phyloP scores from a whole-genome alignment of 148 eudicot genomes.

The Rhododendron vialii region DNA sequence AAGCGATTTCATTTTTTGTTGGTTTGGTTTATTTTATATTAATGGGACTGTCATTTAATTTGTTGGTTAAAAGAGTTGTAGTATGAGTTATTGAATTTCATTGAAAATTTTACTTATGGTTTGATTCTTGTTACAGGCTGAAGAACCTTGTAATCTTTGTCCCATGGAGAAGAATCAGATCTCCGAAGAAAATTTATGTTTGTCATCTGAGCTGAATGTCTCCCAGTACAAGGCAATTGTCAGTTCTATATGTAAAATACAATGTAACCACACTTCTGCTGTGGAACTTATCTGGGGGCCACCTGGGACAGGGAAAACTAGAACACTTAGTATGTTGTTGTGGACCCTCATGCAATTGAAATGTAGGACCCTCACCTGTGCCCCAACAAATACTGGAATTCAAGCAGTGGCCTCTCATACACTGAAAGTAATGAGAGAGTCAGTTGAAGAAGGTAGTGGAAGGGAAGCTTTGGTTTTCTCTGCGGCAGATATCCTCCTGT shows the following conservation, averaged over 20 bases:
- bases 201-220: conserved; percentile 18
- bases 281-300: conserved; percentile 60
- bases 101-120: neutral
- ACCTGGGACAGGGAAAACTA: conserved; percentile 47
- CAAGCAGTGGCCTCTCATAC: conserved; percentile 42
- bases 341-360: conserved; percentile 26
- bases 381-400: conserved; percentile 49
- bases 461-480: conserved; percentile 9
- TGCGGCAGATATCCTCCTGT: conserved; percentile 48
- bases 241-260: conserved; percentile 12
- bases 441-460: conserved; percentile 13
- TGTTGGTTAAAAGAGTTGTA: neutral
- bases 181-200: neutral
- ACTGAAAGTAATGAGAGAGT: conserved; percentile 25
- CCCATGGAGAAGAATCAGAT: neutral
- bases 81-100: neutral
- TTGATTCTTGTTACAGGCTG: conserved; percentile 32
- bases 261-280: conserved; percentile 23
- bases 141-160: conserved; percentile 18
- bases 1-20: neutral
- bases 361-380: conserved; percentile 34
- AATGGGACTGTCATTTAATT: neutral
- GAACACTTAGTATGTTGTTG: conserved; percentile 36
- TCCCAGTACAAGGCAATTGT: conserved; percentile 26
- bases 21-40: neutral